Evolutionary conservation across 2,329 filamentous ascomycete species (phyloP), one percentile per base, ranked within the genome.

Genomic region (Epichloe sibirici): DNA sequence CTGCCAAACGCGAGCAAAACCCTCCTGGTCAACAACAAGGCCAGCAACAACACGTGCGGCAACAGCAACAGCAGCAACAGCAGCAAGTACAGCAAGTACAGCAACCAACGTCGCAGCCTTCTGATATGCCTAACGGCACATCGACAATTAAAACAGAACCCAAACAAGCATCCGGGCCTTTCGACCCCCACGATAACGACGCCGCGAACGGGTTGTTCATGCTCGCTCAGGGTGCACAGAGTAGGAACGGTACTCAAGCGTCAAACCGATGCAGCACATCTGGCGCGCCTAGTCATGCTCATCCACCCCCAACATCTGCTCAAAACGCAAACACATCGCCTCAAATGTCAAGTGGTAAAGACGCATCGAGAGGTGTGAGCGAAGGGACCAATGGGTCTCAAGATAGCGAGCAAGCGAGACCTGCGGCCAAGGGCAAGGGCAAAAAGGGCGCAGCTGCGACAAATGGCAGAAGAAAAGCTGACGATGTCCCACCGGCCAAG

Each of bases 181-280:
- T 90, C 63, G 86, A 90, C 54, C 87, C 90, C 43, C 89, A 95
- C 69, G 91, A 95, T 51, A 95, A 91, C 61, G 91, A 95, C 71
- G 93, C 91, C 44, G 93, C 91, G 49, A 97, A 96, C 65, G 90
- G 93, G 34, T 76, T 98, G 1, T 94, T 89, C 62, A 85, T 96
- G 79, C 76, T 98, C 54, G 90, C 93, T 1, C 85, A 67, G 70
- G 82, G 71, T 55, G 90, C 91, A 1, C 85, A 67, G 70, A 82
- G 71, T 77, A 84, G 65, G 69, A 83, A 72, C 75, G 79, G 71
- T 71, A 76, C 66, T 55, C 81, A 73, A 57, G 68, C 71, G 13
- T 62, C 72, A 17, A 74, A 69, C 58, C 75, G 70, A 60, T 77
- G 79, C 71, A 61, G 73, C 58, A 66, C 62, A 5, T 58, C 69